Base-by-base conservation (phyloP, 73 alveolate species). In the Paramecium sonneborni region DNA sequence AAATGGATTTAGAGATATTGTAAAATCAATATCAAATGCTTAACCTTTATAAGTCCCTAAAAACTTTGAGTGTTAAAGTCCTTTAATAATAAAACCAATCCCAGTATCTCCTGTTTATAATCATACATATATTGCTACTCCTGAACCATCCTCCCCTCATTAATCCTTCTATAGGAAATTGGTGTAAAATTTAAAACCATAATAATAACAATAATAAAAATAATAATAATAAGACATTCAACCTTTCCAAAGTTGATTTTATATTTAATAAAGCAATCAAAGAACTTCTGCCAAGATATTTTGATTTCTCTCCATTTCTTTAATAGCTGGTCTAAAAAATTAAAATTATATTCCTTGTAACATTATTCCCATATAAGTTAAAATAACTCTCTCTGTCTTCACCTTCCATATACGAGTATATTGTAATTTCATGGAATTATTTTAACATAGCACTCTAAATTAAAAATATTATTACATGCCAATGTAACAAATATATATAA, bases 401-500 rank as follows among this genome's bases (percentile, higher is more conserved):
- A 62, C 68, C 9, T 62, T 62, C 84, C 84, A 62, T 26, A 62
- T 62, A 62, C 24, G 84, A 26, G 84, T 62, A 62, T 62, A 62
- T 30, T 24, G 1, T 62, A 62, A 24, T 9, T 62, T 21, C 46
- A 26, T 62, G 9, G 84, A 62, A 26, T 62, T 32, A 26, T 62
- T 26, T 62, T 62, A 32, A 15, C 84, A 62, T 62, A 62, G 14
- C 84, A 62, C 84, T 62, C 84, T 62, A 62, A 26, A 62, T 62
- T 32, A 30, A 9, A 62, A 2, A 7, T 7, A 62, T 62, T 15
- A 30, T 30, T 62, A 62, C 84, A 26, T 62, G 84, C 44, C 6
- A 62, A 26, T 3, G 84, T 62, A 6, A 62, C 84, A 26, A 20
- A 62, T 14, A 62, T 62, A 32, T 62, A 62, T 1, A 26, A 62